Conservation (phyloP, 1,139 yeast genomes). For the Pichia sp. region DNA sequence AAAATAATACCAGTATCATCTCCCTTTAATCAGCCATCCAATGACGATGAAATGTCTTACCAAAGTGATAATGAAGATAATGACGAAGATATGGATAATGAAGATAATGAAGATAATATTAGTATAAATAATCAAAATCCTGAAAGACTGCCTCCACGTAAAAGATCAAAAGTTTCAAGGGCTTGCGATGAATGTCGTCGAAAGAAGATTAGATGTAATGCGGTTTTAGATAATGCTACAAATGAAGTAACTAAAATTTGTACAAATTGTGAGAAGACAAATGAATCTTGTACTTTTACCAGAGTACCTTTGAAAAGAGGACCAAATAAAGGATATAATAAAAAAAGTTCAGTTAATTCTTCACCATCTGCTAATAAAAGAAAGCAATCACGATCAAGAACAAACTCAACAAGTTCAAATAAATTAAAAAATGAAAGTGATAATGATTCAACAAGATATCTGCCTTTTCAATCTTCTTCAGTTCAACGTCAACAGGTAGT, state of each 20-base stretch:
- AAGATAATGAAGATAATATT: no score
- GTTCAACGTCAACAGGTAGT: slow-evolving; percentile 17
- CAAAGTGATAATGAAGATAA: slow-evolving; percentile 2
- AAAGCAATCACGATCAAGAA: slow-evolving; percentile 11
- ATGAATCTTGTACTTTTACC: slow-evolving; percentile 55
- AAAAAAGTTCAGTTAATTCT: slow-evolving; percentile 25
- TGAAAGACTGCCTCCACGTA: slow-evolving; percentile 28
- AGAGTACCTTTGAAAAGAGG: slow-evolving; percentile 71
- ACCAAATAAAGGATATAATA: slow-evolving; percentile 64
- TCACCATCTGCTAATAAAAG: not conserved
- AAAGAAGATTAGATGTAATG: slow-evolving; percentile 60
- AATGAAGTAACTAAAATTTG: slow-evolving; percentile 46
- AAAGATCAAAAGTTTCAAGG: slow-evolving; percentile 59
- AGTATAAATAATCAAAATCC: no score
- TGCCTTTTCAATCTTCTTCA: not conserved
- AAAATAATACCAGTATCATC: not conserved
- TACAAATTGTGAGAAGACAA: slow-evolving; percentile 49
- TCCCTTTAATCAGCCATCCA: not conserved
- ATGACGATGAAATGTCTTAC: slow-evolving; percentile 2
- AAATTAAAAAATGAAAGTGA: not conserved
- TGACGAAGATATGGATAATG: not conserved
- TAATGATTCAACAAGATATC: not conserved
- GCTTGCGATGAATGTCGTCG: slow-evolving; percentile 67
- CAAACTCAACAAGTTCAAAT: slow-evolving; percentile 2
- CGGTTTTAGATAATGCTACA: slow-evolving; percentile 39